Base-by-base conservation (phyloP, 352 stramenopile genomes). In the Thraustochytrium striatum region DNA sequence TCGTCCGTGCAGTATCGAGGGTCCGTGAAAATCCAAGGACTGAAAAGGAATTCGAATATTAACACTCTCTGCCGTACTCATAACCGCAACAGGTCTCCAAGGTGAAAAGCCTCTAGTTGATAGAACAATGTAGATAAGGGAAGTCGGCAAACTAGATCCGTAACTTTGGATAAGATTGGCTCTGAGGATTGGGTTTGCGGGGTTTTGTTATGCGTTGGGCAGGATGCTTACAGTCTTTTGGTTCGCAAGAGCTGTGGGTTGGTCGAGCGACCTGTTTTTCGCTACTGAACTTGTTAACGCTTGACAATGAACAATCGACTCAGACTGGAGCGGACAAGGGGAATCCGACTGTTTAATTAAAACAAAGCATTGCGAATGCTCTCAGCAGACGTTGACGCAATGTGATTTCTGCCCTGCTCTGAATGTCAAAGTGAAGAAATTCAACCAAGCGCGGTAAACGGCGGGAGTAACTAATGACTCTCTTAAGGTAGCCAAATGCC, bases 341-440 rank as follows among this genome's bases (percentile, higher is more conserved):
- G 87, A 90, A 90, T 91, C 86, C 87, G 87, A 90, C 87, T 91
- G 87, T 90, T 88, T 91, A 90, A 91, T 91, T 92, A 90, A 91
- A 91, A 90, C 87, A 90, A 91, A 91, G 87, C 86, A 90, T 92
- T 91, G 88, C 85, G 86, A n/a, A 91, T 78, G 86, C 86, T 84
- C 83, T 68, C 83, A 88, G 83, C 89, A 55, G 86, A 83, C 90
- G 87, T 89, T 92, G 86, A 91, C 87, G 86, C 87, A 91, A 92
- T 89, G 87, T 91, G 87, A 91, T 91, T 90, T 92, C 87, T 92
- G 87, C 86, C 85, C 87, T 91, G 87, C 87, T 91, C 87, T 91
- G 87, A 91, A 91, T 91, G 87, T 92, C 87, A 92, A 87, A 86
- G 84, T 85, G 84, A 87, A 86, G 84, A 87, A 89, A 90, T 91